These are phyloP conservation scores for Hyphodiscus sp. DNA, from an alignment of 2,329 filamentous ascomycete genomes.

Conservation along the genomic window DNA sequence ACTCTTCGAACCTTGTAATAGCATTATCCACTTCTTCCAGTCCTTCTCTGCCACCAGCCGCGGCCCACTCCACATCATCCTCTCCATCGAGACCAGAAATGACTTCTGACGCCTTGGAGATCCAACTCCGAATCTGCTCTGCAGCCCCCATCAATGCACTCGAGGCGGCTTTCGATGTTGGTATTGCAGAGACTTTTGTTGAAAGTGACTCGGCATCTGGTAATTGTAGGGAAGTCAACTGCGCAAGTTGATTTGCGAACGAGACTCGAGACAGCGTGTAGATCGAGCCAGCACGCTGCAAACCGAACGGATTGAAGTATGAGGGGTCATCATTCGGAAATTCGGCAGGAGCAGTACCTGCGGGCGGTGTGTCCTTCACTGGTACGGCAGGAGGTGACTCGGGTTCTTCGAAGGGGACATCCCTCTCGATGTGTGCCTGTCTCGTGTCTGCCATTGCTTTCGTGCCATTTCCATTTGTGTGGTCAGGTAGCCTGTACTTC, in stretches of 20 bases:
- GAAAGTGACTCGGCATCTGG: constrained; percentile 81
- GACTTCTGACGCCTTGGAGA: constrained; percentile 84
- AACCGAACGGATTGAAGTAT: constrained; percentile 61
- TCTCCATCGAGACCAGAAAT: constrained; percentile 85
- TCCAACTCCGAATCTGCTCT: constrained; percentile 91
- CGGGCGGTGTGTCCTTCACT: constrained; percentile 45
- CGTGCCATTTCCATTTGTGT: constrained; percentile 60
- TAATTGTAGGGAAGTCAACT: constrained; percentile 83
- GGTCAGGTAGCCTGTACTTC: constrained; percentile 69
- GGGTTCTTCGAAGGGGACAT: constrained; percentile 32
- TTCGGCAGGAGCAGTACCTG: constrained; percentile 32
- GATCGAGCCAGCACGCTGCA: constrained; percentile 73
- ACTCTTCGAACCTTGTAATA: constrained; percentile 75
- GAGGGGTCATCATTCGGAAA: constrained; percentile 25
- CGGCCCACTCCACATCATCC: constrained; percentile 97
- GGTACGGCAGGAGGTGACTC: constrained; percentile 38
- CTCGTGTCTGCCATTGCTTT: constrained; percentile 53
- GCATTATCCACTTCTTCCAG: constrained; percentile 67
- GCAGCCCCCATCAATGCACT: constrained; percentile 79
- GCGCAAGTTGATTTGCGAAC: constrained; percentile 87
- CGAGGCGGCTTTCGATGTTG: constrained; percentile 77
- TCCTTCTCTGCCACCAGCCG: constrained; percentile 75
- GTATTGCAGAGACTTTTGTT: constrained; percentile 75
- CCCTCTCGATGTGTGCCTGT: constrained; percentile 49
- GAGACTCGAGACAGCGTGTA: constrained; percentile 90